These are phyloP conservation scores for Thuidium tamariscinum DNA, from an alignment of 225 moss, liverwort and hornwort genomes.

Conservation along the genomic window DNA sequence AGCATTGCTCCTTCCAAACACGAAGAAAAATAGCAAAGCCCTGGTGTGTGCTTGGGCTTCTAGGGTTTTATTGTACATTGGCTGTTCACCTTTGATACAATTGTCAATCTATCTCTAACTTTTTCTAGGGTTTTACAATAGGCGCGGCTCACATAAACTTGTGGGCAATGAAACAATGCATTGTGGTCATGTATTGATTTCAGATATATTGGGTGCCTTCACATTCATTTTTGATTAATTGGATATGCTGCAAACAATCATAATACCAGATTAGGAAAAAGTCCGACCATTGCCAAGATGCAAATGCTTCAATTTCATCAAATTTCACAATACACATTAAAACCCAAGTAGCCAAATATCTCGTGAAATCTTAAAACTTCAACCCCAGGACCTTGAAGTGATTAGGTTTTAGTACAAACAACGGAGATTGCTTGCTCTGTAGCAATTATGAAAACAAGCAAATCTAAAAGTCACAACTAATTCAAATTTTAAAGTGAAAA, in stretches of 20 bases:
- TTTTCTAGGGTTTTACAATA: not conserved
- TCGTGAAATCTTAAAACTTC: not conserved
- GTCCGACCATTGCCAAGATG: too few relatives aligned
- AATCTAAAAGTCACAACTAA: not conserved
- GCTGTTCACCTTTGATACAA: not conserved
- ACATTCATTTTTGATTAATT: not conserved
- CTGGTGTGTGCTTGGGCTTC: not conserved
- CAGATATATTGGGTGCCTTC: not conserved
- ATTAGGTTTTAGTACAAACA: too few relatives aligned
- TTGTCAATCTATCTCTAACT: not conserved
- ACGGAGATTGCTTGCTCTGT: not conserved
- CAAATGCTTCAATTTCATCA: too few relatives aligned
- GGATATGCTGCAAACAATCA: not conserved
- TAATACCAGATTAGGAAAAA: too few relatives aligned
- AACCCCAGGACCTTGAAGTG: not conserved
- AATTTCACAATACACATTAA: not conserved
- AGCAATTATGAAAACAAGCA: not conserved
- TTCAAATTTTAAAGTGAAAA: not conserved
- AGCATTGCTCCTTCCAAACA: not conserved
- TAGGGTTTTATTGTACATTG: not conserved
- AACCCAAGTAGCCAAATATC: not conserved
- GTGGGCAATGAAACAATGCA: not conserved
- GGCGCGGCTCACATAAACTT: not conserved
- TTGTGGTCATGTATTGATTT: not conserved
- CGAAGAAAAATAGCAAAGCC: not conserved